A percentile compares a stretch with the other conserved stretches of the same genome.
Conservation (phyloP, 2,329 filamentous ascomycete species). For the Helotiales sp. region DNA sequence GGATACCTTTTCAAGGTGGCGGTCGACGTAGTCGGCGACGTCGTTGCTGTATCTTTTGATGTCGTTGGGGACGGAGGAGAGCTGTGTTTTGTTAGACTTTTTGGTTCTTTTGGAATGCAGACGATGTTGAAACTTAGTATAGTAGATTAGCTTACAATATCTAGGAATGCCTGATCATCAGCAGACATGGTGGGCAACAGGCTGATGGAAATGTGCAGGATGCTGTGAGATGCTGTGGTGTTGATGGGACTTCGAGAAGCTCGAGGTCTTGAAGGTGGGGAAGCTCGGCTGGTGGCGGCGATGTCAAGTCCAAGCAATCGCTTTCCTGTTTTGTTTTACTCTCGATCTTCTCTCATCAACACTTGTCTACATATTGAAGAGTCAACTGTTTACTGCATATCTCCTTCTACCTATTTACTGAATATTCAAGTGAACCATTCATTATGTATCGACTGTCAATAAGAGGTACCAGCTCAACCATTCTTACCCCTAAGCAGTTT, state of each 20-base stretch:
- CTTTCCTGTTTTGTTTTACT: not conserved
- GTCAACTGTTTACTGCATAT: too few relatives aligned
- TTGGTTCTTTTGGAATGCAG: not conserved
- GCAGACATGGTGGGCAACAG: slow-evolving; percentile 67
- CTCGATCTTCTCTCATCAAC: not conserved
- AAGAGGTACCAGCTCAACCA: too few relatives aligned
- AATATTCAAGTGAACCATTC: not conserved
- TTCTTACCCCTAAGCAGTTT: too few relatives aligned
- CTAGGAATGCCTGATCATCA: slow-evolving; percentile 79
- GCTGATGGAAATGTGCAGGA: slow-evolving; percentile 8
- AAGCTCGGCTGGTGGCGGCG: not conserved
- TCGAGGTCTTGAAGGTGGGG: not conserved
- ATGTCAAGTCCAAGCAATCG: not conserved
- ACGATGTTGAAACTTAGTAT: not conserved
- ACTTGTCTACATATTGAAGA: not conserved
- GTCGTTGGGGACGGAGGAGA: slow-evolving; percentile 65
- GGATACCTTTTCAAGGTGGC: slow-evolving; percentile 78
- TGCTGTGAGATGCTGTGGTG: slow-evolving; percentile 2
- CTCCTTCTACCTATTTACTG: not conserved
- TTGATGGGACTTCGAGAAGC: not conserved
- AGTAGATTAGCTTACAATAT: slow-evolving; percentile 63
- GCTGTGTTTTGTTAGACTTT: slow-evolving; percentile 45
- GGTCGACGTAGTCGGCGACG: slow-evolving; percentile 80
- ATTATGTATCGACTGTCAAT: too few relatives aligned
- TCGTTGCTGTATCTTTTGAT: slow-evolving; percentile 72